Percentiles rank a stretch among this genome's conserved stretches.
Conservation (phyloP, 257 asterid genomes). For the Paraleonurus japonicus region DNA sequence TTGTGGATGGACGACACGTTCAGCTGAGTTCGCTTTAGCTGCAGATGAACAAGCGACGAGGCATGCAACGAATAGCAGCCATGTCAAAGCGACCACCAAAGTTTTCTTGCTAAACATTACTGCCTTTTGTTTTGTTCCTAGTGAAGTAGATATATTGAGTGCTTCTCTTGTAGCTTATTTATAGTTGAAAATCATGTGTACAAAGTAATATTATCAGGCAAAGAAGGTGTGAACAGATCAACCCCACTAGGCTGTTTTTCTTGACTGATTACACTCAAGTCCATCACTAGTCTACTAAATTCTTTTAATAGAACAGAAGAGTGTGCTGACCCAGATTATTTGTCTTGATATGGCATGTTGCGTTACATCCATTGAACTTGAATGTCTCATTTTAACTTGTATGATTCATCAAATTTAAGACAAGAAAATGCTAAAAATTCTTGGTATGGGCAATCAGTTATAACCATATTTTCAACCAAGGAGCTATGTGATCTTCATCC, state of each 20-base stretch:
- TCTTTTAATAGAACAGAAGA: not conserved
- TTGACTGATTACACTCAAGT: conserved; percentile 26
- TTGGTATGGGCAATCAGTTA: not conserved
- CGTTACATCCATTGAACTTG: conserved; percentile 17
- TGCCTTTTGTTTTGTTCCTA: not conserved
- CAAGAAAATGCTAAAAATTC: not conserved
- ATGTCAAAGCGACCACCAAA: conserved; percentile 28
- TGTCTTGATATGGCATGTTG: conserved; percentile 20
- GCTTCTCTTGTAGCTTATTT: conserved; percentile 20
- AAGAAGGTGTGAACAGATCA: conserved; percentile 11
- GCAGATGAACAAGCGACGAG: conserved; percentile 29
- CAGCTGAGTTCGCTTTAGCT: conserved; percentile 21
- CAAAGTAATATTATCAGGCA: not conserved
- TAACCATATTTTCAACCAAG: not conserved
- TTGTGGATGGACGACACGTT: conserved; percentile 26
- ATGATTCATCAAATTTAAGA: conserved; percentile 12
- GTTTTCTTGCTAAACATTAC: conserved; percentile 26
- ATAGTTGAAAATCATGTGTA: not conserved
- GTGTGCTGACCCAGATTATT: not conserved
- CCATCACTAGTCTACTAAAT: conserved; percentile 17
- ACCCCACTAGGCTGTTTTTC: conserved; percentile 12
- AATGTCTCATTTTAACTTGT: not conserved
- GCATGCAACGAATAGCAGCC: conserved; percentile 37
- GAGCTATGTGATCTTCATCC: not conserved
- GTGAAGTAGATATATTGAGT: not conserved